phyloP scores from a whole-genome alignment of 805 yeast genomes.

The Metschnikowia kofuensis region DNA sequence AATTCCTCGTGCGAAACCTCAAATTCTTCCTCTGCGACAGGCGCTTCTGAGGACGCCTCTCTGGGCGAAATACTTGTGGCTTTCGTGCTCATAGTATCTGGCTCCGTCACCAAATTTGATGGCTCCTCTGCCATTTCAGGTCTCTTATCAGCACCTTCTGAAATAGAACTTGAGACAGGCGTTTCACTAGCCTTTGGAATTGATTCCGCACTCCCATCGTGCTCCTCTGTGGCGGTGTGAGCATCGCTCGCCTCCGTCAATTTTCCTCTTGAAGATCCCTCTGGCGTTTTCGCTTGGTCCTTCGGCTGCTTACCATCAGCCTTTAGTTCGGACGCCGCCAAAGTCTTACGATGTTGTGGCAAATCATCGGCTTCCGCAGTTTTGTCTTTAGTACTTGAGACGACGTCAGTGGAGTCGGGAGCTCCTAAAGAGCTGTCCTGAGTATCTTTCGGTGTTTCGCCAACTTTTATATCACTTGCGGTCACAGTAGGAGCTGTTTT shows the following conservation, averaged over 20 bases:
- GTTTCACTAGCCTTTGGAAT: background rate
- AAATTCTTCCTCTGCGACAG: slow-evolving; percentile 22
- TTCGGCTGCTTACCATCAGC: too few species aligned
- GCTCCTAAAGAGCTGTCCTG: background rate
- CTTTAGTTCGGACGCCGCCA: too few species aligned
- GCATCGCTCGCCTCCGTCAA: too few species aligned
- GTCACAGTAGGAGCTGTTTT: background rate
- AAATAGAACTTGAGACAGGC: background rate
- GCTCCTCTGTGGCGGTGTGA: background rate
- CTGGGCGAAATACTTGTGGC: background rate
- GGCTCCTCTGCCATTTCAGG: background rate
- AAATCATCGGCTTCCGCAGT: background rate
- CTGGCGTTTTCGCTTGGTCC: too few species aligned
- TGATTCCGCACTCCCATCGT: background rate
- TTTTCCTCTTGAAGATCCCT: too few species aligned
- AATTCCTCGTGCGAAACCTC: slow-evolving; percentile 42
- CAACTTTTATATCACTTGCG: background rate
- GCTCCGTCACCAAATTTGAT: background rate
- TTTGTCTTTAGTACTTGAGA: too few species aligned
- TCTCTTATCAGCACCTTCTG: background rate
- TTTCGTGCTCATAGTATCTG: background rate
- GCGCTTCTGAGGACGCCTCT: background rate
- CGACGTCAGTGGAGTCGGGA: too few species aligned
- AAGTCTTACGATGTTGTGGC: too few species aligned
- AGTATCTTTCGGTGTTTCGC: background rate